Percentiles rank a stretch among this genome's conserved stretches.
Conservation (phyloP, 495 filamentous ascomycete species). For the Xylaria curta region DNA sequence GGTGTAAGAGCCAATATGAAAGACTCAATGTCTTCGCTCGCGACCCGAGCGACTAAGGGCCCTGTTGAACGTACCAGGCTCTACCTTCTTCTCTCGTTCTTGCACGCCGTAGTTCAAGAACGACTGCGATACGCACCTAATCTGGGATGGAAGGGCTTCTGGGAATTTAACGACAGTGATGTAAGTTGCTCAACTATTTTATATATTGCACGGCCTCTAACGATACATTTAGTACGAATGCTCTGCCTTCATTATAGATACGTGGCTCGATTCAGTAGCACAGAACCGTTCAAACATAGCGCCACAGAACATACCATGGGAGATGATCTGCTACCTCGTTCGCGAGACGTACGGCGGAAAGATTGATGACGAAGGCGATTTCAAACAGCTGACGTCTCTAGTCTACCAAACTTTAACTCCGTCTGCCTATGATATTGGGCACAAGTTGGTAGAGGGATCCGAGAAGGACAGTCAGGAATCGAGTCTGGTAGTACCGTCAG, state of each 20-base stretch:
- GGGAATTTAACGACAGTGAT: slow-evolving; percentile 99
- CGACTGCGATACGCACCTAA: slow-evolving; percentile 92
- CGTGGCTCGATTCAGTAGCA: slow-evolving; percentile 86
- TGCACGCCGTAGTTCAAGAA: slow-evolving; percentile 97
- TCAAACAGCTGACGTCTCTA: slow-evolving; percentile 69
- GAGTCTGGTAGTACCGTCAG: slow-evolving; percentile 74
- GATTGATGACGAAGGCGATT: slow-evolving; percentile 92
- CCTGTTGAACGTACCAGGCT: slow-evolving; percentile 91
- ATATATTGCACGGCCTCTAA: slow-evolving; percentile 31
- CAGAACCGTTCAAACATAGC: slow-evolving; percentile 88
- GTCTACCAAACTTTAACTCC: slow-evolving; percentile 82
- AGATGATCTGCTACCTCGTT: slow-evolving; percentile 91
- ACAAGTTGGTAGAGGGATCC: slow-evolving; percentile 76
- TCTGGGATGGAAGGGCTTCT: slow-evolving; percentile 97
- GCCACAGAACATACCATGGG: slow-evolving; percentile 93
- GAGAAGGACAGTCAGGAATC: slow-evolving; percentile 56
- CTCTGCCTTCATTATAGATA: slow-evolving; percentile 93
- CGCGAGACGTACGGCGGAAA: slow-evolving; percentile 97
- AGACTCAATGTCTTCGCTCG: slow-evolving; percentile 86
- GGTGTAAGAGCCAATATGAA: slow-evolving; percentile 99
- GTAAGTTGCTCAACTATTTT: slow-evolving; percentile 64
- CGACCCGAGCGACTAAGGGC: slow-evolving; percentile 75
- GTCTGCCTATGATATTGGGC: slow-evolving; percentile 85
- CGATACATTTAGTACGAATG: slow-evolving; percentile 81
- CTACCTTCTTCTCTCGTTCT: slow-evolving; percentile 89